Evolutionary conservation across 352 stramenopile genomes (phyloP), one percentile per base, ranked within the genome.

Genomic region (Pythium brassicae): DNA sequence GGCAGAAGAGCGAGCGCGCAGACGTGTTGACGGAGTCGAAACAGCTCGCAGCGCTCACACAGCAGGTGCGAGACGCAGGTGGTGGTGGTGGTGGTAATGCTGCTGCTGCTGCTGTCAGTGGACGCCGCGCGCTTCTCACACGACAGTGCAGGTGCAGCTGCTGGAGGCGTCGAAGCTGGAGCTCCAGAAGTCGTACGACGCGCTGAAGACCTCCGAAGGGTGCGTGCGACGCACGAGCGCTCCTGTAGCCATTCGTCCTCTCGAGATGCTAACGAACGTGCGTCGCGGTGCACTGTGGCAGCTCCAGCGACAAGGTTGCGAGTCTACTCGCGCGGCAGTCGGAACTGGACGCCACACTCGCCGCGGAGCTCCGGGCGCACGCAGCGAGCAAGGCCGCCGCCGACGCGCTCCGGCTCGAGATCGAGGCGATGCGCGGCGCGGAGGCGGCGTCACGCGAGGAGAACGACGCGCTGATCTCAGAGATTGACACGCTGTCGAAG

Each of bases 401-500:
- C n/a, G 71, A 80, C 25, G 73, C 68, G 14, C 19, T 75, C 17
- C 65, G 53, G 34, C 44, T 68, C 43, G 58, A 83, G 35, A 62
- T 88, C 2, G 67, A 86, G 15, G 71, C 82, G 46, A 70, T 84
- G 46, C 73, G 73, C 32, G 62, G 66, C 26, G 76, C 64, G 11
- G 73, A 84, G 25, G 66, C 83, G 20, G 71, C 80, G 6, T 72
- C 74, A 10, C 69, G 76, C 59, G 77, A 91, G 62, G 83, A 91
- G 56, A 93, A 90, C 44, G 83, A 93, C 44, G 80, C 80, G 0
- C 54, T 92, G 20, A 63, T 91, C 14, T 49, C 67, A 3, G 85
- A 94, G 58, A 90, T 94, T 50, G 80, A 90, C 20, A 74, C 72
- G 9, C 71, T 93, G 23, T 57, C 55, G 25, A 79, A 78, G 40